Base-by-base conservation (phyloP, 2,329 filamentous ascomycete genomes). In the Ceratocystiopsis minuta region DNA sequence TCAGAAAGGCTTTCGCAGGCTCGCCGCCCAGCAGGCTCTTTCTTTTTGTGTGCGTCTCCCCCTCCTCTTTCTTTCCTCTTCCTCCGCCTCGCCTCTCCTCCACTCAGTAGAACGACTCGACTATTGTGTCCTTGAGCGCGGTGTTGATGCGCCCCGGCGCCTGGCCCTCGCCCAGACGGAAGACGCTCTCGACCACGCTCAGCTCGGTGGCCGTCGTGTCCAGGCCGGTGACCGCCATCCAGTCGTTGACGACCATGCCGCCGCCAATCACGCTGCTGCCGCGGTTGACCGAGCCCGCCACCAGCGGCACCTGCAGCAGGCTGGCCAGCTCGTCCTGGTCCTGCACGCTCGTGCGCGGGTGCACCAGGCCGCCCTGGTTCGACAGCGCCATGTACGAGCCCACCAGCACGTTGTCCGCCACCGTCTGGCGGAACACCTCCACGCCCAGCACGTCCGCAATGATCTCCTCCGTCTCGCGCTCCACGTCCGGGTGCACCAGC, bases 401-500 rank as follows among this genome's bases (percentile, higher is more conserved):
- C 34, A 92, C 90, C 24, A 98, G 76, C 44, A 98, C 90, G 58
- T 96, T 95, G 63, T 95, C 87, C 54, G 88, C 86, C 46, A 98
- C 81, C 38, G 90, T 96, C 68, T 98, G 90, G 48, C 84, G 69
- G 66, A 90, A 92, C 12, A 90, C 83, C 60, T 92, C 83, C 44
- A 92, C 83, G 48, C 83, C 83, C 16, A 92, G 67, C 45, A 93
- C 84, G 59, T 98, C 90, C 53, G 90, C 85, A 57, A 98, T 87
- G 52, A 98, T 95, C 67, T 98, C 90, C 64, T 98, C 90, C 15
- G 87, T 95, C 68, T 98, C 90, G 48, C 88, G 81, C 70, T 96
- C 90, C 46, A 98, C 70, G 57, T 98, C 90, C 12, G 90, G 90
- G 60, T 98, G 90, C 47, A 96, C 78, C 37, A 98, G 78, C 41